A percentile compares a stretch with the other conserved stretches of the same genome.
These are phyloP conservation scores for Botrytis sinoallii DNA, from an alignment of 2,329 filamentous ascomycete species.

Conservation along the genomic window DNA sequence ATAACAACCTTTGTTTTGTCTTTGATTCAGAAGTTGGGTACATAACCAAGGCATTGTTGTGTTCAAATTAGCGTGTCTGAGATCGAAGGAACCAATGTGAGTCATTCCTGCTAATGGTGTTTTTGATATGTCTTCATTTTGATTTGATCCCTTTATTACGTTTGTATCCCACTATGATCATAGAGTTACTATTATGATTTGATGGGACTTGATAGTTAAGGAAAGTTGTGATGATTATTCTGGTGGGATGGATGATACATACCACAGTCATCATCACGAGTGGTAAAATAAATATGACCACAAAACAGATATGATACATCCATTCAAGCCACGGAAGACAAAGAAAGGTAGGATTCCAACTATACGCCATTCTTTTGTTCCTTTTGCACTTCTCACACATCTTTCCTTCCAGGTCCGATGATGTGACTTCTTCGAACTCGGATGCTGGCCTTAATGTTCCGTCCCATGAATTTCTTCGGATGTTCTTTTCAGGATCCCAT, in stretches of 20 bases:
- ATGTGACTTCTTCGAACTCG: background rate
- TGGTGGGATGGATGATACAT: background rate
- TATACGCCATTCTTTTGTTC: background rate
- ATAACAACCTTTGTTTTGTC: background rate
- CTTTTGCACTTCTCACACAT: background rate
- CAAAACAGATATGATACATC: background rate
- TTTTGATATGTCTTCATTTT: background rate
- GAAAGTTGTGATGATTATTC: background rate
- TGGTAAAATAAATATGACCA: fast-evolving
- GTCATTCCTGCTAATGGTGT: background rate
- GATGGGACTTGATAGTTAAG: background rate
- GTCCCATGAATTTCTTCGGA: background rate
- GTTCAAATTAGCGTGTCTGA: background rate
- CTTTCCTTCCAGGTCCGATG: background rate
- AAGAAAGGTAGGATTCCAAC: background rate
- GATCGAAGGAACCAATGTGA: background rate
- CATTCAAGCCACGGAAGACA: background rate
- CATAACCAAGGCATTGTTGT: background rate
- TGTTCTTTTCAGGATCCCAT: background rate
- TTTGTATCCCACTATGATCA: no score
- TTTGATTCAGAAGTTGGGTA: fast-evolving
- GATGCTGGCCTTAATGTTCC: background rate
- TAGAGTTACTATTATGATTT: background rate
- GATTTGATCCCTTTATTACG: background rate
- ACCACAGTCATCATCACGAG: background rate